A percentile compares a stretch with the other conserved stretches of the same genome.
phyloP scores from a whole-genome alignment of 495 filamentous ascomycete species.

The Tuber calosporum region DNA sequence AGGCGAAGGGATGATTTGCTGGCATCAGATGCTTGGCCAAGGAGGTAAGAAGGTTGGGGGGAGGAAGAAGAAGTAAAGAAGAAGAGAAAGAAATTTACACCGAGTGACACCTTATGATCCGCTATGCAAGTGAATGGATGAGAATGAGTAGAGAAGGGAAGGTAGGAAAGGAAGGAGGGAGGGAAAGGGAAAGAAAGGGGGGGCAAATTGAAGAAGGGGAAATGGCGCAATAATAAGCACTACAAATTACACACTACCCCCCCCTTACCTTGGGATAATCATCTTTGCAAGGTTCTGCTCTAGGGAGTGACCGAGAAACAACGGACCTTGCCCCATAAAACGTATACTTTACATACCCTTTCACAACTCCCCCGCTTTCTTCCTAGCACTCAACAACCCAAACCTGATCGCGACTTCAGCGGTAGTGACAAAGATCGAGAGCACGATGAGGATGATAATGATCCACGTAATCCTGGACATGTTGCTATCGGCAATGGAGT shows the following conservation, averaged over 20 bases:
- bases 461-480: conserved; percentile 97
- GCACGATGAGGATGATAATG: conserved; percentile 84
- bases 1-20: not conserved
- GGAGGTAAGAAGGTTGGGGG: not conserved
- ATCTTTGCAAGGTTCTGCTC: not conserved
- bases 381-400: conserved; percentile 55
- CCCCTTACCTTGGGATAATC: not conserved
- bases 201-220: not conserved
- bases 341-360: not conserved
- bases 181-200: not conserved
- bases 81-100: not conserved
- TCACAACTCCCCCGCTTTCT: conserved; percentile 43
- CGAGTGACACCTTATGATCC: conserved; percentile 3
- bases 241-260: not conserved
- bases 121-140: not conserved
- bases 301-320: not conserved
- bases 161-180: too few species aligned
- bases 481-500: conserved; percentile 84
- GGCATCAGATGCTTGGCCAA: not conserved
- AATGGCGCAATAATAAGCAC: not conserved
- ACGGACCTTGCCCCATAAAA: not conserved
- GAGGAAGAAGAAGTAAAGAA: not conserved
- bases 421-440: conserved; percentile 84
- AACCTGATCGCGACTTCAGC: conserved; percentile 85
- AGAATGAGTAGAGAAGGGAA: not conserved